Percentiles rank a stretch among this genome's conserved stretches.
phyloP scores from a whole-genome alignment of 2,329 filamentous ascomycete genomes.

The Aspergillus sergii region DNA sequence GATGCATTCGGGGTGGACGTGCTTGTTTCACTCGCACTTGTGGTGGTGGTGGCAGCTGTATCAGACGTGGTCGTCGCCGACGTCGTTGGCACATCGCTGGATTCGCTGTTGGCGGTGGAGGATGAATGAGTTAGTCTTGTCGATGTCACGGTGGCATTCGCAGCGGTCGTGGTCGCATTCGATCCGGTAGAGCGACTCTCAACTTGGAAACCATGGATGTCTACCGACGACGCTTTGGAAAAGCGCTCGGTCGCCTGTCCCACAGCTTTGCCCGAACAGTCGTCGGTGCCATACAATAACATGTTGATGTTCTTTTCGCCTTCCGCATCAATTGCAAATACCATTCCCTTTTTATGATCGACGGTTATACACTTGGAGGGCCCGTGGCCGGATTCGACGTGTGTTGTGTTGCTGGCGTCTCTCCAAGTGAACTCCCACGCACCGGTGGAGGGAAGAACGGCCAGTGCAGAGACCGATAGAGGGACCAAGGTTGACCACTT shows the following conservation, averaged over 20 bases:
- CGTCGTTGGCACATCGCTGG: not conserved
- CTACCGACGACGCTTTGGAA: slow-evolving; percentile 9
- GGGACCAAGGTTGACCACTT: slow-evolving; percentile 1
- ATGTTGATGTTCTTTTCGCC: slow-evolving; percentile 18
- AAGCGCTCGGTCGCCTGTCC: slow-evolving; percentile 12
- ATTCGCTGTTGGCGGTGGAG: not conserved
- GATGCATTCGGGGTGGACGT: not conserved
- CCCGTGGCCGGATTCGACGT: slow-evolving; percentile 11
- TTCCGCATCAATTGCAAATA: slow-evolving; percentile 4
- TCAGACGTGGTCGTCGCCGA: not conserved
- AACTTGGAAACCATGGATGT: slow-evolving; percentile 13
- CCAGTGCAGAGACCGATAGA: slow-evolving; percentile 3
- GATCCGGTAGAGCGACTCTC: not conserved
- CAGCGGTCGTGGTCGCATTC: not conserved
- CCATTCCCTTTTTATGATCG: slow-evolving; percentile 12
- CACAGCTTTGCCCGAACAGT: slow-evolving; percentile 11
- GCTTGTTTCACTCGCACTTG: not conserved
- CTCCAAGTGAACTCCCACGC: slow-evolving; percentile 19
- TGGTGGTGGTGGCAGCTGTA: not conserved
- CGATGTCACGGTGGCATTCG: not conserved
- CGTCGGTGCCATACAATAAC: slow-evolving; percentile 11
- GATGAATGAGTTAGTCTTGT: not conserved
- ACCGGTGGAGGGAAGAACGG: slow-evolving; percentile 9
- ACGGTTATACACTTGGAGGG: slow-evolving; percentile 15
- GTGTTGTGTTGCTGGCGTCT: slow-evolving; percentile 1